Base-by-base conservation (phyloP, 345 rosid species). In the Lenwebbia sp. region DNA sequence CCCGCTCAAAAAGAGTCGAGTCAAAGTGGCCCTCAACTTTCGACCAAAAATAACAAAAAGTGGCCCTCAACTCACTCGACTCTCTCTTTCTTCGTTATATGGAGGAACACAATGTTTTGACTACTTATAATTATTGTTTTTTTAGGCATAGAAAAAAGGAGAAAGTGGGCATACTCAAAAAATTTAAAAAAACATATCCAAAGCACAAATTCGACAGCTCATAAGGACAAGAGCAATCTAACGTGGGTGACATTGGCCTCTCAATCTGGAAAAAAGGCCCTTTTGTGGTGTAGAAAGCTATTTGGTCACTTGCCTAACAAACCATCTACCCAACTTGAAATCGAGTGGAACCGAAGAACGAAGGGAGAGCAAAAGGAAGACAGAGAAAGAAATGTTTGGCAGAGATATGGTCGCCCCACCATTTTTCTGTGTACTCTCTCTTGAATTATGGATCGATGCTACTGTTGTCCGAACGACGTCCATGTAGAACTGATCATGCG, bases 401-500 rank as follows among this genome's bases (percentile, higher is more conserved):
- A 19, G 21, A 40, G 23, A 40, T 2, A 5, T 70, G 26, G 47
- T 70, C 26, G 26, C 47, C 26, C 81, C 26, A 37, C 81, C 81
- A 37, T 70, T 70, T 37, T 60, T 70, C 47, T 37, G 26, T 41
- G 0, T 37, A 19, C 47, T 70, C 81, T 33, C 78, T 70, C 78
- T 19, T 37, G 1, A 70, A 70, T 70, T 70, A 37, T 19, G 81
- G 47, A 70, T 37, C 7, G 47, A 70, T 70, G 19, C 81, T 37
- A 2, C 3, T 37, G 26, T 0, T 17, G 47, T 1, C 0, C 81
- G 13, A 9, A 40, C 41, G 81, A 70, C 47, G 81, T 37, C 47
- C 26, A 10, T 65, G 78, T 9, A 9, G 44, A 33, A 19, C 25
- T 2, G 23, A 70, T 70, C 47, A 5, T 37, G 5, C 6, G 47